Base-by-base conservation (phyloP, 2,329 filamentous ascomycete genomes). In the Aspergillus spinulosporus region DNA sequence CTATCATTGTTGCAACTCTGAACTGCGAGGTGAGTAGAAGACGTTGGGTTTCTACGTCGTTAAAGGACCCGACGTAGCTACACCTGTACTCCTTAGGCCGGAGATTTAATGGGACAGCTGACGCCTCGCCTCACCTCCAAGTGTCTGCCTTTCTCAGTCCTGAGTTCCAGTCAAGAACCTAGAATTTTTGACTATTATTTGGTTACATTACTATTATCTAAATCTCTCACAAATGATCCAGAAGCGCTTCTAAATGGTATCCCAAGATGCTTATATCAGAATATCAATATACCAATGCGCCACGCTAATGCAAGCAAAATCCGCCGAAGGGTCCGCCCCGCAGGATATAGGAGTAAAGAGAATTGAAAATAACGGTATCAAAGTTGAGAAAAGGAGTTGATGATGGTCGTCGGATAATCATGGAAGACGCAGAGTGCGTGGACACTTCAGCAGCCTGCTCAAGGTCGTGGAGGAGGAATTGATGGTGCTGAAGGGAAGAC, bases 281-380 rank as follows among this genome's bases (percentile, higher is more conserved):
- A 34, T 34, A 34, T 34, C 4, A 37, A 37, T 21, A 21, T 21
- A 28, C 44, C 52, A 9, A 15, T 46, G 42, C 56, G 52, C 56
- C 56, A 47, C 46, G 56, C 56, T 58, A 55, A 55, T 58, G 51
- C 47, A 52, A 55, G 32, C 36, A 55, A 40, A 9, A 21, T 21
- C 21, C 21, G 21, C 21, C 21, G 21, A 21, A n/a, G n/a, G 21
- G 6, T 8, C 31, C 12, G 29, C 2, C 14, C 36, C 26, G 8
- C 15, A 12, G 36, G 4, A n/a, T 32, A 14, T 21, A 21, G 21
- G 21, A 49, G 6, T 11, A n/a, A 14, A 48, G 9, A 9, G 45
- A 36, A 26, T 21, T 21, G 15, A 8, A 49, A 9, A 49, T 36
- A 8, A 37, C 39, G 47, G 47, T 49, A 49, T 49, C 47, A 40